A percentile compares a stretch with the other conserved stretches of the same genome.
Conservation (phyloP, 2,329 filamentous ascomycete genomes). For the Ophiostoma tasmaniense region DNA sequence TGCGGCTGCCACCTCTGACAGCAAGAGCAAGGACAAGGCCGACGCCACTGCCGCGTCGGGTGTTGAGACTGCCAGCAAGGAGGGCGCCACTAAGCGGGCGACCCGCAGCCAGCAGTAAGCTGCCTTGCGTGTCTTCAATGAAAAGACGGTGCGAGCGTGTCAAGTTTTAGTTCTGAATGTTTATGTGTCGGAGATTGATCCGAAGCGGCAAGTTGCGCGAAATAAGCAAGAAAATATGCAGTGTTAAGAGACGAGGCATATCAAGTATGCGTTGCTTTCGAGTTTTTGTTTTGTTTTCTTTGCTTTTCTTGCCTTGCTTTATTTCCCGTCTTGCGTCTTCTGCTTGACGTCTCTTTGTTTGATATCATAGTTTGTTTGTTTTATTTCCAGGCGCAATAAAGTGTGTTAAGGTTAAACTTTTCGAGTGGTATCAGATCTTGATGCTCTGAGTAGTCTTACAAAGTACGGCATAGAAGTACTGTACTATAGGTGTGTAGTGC, state of each 20-base stretch:
- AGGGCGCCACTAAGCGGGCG: constrained; percentile 53
- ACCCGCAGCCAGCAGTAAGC: constrained; percentile 45
- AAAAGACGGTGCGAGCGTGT: background rate
- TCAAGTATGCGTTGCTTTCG: background rate
- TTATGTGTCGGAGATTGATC: background rate
- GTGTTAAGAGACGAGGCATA: background rate
- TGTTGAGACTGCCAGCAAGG: constrained; percentile 62
- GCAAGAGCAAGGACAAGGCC: constrained; percentile 60
- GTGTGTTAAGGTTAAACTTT: constrained; percentile 1
- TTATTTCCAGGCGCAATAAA: constrained; percentile 13
- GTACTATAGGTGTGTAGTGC: no score
- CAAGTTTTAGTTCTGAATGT: background rate
- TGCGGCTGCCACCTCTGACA: constrained; percentile 37
- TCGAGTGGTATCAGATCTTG: background rate
- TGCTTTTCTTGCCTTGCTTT: background rate
- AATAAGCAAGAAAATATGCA: background rate
- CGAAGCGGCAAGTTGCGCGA: background rate
- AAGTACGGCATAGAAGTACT: no score
- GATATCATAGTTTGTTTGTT: constrained; percentile 7
- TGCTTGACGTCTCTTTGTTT: background rate
- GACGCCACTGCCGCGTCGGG: constrained; percentile 51
- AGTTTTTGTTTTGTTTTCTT: background rate
- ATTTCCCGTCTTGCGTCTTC: background rate
- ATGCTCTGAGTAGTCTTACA: background rate
- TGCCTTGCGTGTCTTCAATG: background rate